phyloP scores from a whole-genome alignment of 2,329 filamentous ascomycete genomes.

The Cercospora citrullina region DNA sequence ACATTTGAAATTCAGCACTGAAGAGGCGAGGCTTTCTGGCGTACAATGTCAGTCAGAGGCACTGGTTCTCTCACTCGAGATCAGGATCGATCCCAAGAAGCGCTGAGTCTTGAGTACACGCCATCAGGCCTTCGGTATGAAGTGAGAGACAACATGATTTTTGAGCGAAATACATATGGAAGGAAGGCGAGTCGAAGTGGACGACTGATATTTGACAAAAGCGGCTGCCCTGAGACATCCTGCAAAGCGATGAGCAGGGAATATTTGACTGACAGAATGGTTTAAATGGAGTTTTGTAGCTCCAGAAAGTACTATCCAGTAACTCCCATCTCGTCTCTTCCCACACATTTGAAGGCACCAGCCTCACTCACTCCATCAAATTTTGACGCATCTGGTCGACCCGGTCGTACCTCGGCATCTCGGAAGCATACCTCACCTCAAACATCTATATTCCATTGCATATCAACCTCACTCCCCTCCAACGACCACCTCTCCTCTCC shows the following conservation, averaged over 20 bases:
- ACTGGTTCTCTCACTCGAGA: background rate
- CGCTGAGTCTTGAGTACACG: no score
- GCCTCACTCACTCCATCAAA: background rate
- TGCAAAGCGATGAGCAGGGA: background rate
- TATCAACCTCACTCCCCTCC: background rate
- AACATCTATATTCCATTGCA: background rate
- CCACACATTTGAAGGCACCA: background rate
- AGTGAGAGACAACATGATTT: background rate
- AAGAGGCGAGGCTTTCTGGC: background rate
- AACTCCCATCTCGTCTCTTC: background rate
- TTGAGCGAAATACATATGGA: background rate
- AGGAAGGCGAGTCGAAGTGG: background rate
- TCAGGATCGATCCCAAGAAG: background rate
- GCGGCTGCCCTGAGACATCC: background rate
- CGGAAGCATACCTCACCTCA: background rate
- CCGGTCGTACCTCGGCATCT: background rate
- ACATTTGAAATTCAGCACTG: background rate
- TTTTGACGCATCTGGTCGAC: background rate
- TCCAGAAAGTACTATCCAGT: background rate
- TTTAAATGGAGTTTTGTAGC: background rate
- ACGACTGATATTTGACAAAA: background rate
- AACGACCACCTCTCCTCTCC: background rate
- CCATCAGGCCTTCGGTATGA: background rate
- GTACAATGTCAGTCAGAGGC: background rate
- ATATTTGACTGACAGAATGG: background rate